Percentiles rank a stretch among this genome's conserved stretches.
These are phyloP conservation scores for Backusella mclennaniae DNA, from an alignment of 192 early-diverging fungal genomes.

Conservation along the genomic window DNA sequence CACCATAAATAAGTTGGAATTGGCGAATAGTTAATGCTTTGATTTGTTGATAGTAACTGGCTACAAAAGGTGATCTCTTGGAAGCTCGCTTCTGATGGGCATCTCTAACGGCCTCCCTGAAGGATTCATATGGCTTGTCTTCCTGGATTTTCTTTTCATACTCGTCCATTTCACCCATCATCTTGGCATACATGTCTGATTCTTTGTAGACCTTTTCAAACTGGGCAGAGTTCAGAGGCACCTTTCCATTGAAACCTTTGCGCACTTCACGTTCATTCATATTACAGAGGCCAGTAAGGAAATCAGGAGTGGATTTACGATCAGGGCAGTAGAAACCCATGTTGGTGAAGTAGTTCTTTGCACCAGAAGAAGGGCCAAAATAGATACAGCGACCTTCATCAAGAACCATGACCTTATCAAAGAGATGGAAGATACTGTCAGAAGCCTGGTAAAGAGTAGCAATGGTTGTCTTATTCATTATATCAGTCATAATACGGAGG, in stretches of 20 bases:
- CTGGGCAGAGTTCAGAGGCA: slow-evolving; percentile 49
- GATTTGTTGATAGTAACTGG: slow-evolving; percentile 54
- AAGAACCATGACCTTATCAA: slow-evolving; percentile 63
- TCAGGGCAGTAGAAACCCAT: slow-evolving; percentile 51
- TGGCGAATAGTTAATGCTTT: slow-evolving; percentile 50
- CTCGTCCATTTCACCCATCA: slow-evolving; percentile 26
- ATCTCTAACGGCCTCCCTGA: slow-evolving; percentile 52
- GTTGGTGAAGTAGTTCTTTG: slow-evolving; percentile 47
- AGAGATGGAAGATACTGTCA: slow-evolving; percentile 62
- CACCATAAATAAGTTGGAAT: slow-evolving; percentile 44
- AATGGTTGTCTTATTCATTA: slow-evolving; percentile 58
- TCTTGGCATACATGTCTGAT: slow-evolving; percentile 32
- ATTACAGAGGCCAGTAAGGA: slow-evolving; percentile 63
- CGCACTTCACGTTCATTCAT: slow-evolving; percentile 49
- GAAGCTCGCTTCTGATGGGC: slow-evolving; percentile 46
- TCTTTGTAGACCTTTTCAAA: slow-evolving; percentile 52
- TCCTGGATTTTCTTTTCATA: slow-evolving; percentile 39
- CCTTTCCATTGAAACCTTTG: slow-evolving; percentile 44
- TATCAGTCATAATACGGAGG: slow-evolving; percentile 68
- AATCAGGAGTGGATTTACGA: slow-evolving; percentile 61
- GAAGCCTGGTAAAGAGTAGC: slow-evolving; percentile 75
- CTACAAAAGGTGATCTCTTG: slow-evolving; percentile 54
- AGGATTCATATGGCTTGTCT: slow-evolving; percentile 27
- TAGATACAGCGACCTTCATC: slow-evolving; percentile 65
- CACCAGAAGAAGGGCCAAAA: slow-evolving; percentile 49